These are phyloP conservation scores for Colletotrichum truncatum DNA, from an alignment of 2,329 filamentous ascomycete genomes.

Conservation along the genomic window DNA sequence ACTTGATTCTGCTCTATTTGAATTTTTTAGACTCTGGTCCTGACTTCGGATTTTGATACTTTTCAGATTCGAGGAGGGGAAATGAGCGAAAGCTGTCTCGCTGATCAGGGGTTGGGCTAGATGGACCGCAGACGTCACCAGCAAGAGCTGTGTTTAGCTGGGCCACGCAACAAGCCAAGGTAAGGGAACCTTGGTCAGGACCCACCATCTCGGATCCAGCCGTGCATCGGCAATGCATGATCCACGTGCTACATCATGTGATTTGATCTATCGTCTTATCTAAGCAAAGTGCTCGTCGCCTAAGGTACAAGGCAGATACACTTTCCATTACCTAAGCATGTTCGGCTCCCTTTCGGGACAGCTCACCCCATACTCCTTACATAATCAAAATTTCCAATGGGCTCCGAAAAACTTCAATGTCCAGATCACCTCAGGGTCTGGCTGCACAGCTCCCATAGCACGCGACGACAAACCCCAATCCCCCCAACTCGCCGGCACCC, in stretches of 20 bases:
- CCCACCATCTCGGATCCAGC: constrained; percentile 10
- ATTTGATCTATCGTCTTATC: neutral
- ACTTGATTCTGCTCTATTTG: too few species aligned
- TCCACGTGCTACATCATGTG: neutral
- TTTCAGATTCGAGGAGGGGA: neutral
- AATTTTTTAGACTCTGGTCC: too few species aligned
- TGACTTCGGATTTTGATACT: too few species aligned
- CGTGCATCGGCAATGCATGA: neutral
- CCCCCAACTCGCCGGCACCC: neutral
- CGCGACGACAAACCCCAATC: constrained; percentile 4
- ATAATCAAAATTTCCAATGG: constrained; percentile 21
- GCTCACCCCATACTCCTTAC: constrained; percentile 14
- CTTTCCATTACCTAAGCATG: constrained; percentile 2
- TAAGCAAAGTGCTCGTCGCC: neutral
- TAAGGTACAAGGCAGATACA: neutral
- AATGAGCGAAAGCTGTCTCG: neutral
- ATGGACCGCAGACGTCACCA: constrained; percentile 20
- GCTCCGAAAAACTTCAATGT: constrained; percentile 28
- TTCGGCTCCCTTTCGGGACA: constrained; percentile 8
- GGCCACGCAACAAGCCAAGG: too few species aligned
- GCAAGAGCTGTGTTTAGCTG: neutral
- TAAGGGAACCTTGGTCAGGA: constrained; percentile 1
- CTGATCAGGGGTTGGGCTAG: neutral
- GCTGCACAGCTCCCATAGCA: neutral
- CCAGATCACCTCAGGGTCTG: constrained; percentile 5